phyloP scores from a whole-genome alignment of 1,284 basidiomycete species.

The Tremellales sp. region DNA sequence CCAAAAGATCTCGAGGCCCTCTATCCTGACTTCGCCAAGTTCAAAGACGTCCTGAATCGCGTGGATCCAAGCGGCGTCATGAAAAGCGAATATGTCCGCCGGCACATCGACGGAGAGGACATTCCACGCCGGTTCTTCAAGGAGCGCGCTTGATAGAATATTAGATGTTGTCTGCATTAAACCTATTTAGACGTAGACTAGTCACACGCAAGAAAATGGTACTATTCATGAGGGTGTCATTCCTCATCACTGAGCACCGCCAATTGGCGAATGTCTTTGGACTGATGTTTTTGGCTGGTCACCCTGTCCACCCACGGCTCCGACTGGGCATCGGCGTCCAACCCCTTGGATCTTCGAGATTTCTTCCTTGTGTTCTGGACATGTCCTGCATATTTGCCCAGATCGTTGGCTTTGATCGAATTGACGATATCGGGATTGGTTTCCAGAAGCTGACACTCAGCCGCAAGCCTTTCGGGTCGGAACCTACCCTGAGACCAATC shows the following conservation, averaged over 20 bases:
- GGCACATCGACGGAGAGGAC: constrained; percentile 53
- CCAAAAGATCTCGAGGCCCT: constrained; percentile 63
- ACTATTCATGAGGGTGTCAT: too few species aligned
- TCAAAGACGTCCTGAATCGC: constrained; percentile 62
- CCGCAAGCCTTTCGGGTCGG: not conserved
- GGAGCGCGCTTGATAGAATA: constrained; percentile 5
- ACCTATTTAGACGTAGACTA: too few species aligned
- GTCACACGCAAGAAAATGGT: too few species aligned
- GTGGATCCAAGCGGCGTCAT: constrained; percentile 80
- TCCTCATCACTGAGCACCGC: constrained; percentile 4
- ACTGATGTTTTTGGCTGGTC: not conserved
- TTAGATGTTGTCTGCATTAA: too few species aligned
- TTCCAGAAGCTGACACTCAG: constrained; percentile 18
- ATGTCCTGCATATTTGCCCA: constrained; percentile 21
- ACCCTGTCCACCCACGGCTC: constrained; percentile 12
- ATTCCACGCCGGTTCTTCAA: constrained; percentile 40
- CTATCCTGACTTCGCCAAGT: constrained; percentile 83
- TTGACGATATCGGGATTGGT: constrained; percentile 24
- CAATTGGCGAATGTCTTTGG: too few species aligned
- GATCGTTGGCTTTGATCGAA: constrained; percentile 35
- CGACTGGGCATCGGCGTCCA: not conserved
- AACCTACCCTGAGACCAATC: constrained; percentile 35
- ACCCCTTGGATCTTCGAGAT: not conserved
- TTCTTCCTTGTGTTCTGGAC: not conserved
- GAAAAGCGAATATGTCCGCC: constrained; percentile 53